Evolutionary conservation across 176 grass and related monocot species (phyloP).

Genomic region (Pharus latifolius): DNA sequence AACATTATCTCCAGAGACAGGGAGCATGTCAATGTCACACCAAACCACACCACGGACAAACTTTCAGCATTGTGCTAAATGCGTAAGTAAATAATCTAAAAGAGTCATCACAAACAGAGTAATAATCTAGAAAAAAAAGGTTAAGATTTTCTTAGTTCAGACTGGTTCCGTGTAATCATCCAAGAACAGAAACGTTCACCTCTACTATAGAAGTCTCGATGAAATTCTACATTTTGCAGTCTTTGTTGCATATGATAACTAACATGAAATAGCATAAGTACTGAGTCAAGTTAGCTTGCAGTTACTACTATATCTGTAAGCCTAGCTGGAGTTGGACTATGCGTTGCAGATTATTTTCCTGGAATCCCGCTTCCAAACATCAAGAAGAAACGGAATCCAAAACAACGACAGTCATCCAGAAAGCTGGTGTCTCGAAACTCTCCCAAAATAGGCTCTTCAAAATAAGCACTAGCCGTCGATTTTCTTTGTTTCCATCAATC

Average conservation of each 20-base stretch:
- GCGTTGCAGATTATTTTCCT: conserved; percentile 20
- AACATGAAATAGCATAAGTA: conserved; percentile 12
- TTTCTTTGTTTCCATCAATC: conserved; percentile 27
- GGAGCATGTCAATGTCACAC: neutral
- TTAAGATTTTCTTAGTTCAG: conserved; percentile 6
- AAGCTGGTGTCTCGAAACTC: neutral
- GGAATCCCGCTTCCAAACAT: conserved; percentile 12
- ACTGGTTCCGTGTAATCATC: neutral
- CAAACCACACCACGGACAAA: too few relatives aligned
- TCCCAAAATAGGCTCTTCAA: conserved; percentile 4
- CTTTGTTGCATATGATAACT: conserved; percentile 5
- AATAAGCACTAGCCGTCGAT: conserved; percentile 33
- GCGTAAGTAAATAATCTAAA: too few relatives aligned
- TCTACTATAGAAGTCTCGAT: conserved; percentile 13
- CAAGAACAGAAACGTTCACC: conserved; percentile 5
- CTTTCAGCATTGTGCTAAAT: too few relatives aligned
- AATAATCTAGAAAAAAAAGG: too few relatives aligned
- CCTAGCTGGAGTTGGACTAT: conserved; percentile 10
- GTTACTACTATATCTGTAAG: conserved; percentile 40
- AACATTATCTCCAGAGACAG: neutral
- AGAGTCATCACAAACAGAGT: too few relatives aligned
- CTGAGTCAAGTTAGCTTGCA: conserved; percentile 31
- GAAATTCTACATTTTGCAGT: conserved; percentile 13
- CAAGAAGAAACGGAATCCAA: conserved; percentile 10
- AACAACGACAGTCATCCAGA: conserved; percentile 27